Evolutionary conservation across 148 eudicot species (phyloP).

Genomic region (Polygonum maritimum): DNA sequence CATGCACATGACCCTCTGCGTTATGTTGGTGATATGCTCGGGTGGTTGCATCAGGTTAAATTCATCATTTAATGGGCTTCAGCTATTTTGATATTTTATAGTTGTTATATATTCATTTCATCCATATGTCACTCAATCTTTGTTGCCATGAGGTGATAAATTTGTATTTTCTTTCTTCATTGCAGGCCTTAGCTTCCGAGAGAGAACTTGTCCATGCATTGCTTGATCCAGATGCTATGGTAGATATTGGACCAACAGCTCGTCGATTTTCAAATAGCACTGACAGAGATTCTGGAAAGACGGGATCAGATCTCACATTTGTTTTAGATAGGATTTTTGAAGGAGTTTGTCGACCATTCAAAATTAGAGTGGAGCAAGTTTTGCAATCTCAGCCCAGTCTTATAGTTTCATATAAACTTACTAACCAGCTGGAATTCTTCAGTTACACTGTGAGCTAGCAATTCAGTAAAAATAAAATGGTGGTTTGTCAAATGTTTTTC

Average conservation of each 20-base stretch:
- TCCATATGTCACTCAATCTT: neutral
- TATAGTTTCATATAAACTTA: slow-evolving; percentile 82
- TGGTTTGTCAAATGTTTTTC: neutral
- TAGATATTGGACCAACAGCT: slow-evolving; percentile 75
- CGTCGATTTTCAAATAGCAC: slow-evolving; percentile 46
- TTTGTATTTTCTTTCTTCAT: neutral
- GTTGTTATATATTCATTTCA: neutral
- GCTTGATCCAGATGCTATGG: slow-evolving; percentile 79
- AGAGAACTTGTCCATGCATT: slow-evolving; percentile 94
- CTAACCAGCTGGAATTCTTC: slow-evolving; percentile 88
- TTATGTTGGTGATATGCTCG: slow-evolving; percentile 96
- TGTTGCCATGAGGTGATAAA: neutral
- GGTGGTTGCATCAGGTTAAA: slow-evolving; percentile 94
- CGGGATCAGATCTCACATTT: slow-evolving; percentile 81
- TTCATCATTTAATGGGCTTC: neutral
- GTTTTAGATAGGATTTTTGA: slow-evolving; percentile 97
- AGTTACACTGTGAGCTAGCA: slow-evolving; percentile 68
- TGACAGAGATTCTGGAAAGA: slow-evolving; percentile 49
- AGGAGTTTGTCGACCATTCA: slow-evolving; percentile 98
- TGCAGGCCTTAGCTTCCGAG: slow-evolving; percentile 96
- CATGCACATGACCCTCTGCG: slow-evolving; percentile 99
- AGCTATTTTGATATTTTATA: neutral
- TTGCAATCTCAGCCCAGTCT: slow-evolving; percentile 95
- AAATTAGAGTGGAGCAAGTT: slow-evolving; percentile 97
- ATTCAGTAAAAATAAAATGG: neutral